Percentiles rank a stretch among this genome's conserved stretches.
phyloP scores from a whole-genome alignment of 371 early-diverging fungal genomes.

The Lichtheimia hyalospora region DNA sequence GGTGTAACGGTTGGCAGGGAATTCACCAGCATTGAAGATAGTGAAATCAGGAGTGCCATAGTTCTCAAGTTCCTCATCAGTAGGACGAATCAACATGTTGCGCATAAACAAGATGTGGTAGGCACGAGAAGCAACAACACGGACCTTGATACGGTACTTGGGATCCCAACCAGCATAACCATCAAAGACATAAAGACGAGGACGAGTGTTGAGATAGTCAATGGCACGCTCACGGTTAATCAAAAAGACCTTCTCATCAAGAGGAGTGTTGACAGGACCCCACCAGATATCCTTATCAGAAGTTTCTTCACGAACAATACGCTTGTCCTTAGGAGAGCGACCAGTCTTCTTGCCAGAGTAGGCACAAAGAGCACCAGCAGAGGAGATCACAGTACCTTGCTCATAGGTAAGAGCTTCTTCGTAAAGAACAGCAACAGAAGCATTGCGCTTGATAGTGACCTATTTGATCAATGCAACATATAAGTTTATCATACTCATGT shows the following conservation, averaged over 20 bases:
- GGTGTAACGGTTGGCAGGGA: constrained; percentile 96
- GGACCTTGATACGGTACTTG: constrained; percentile 93
- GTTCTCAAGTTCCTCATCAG: constrained; percentile 81
- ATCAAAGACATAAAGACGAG: constrained; percentile 94
- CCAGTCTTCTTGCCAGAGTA: constrained; percentile 91
- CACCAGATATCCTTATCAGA: constrained; percentile 92
- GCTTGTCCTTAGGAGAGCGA: constrained; percentile 91
- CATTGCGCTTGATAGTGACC: constrained; percentile 66
- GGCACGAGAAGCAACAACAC: constrained; percentile 93
- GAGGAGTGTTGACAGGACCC: constrained; percentile 95
- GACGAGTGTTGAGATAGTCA: constrained; percentile 96
- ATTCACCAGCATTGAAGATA: constrained; percentile 94
- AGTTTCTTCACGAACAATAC: constrained; percentile 89
- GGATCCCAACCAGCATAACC: constrained; percentile 96
- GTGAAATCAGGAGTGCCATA: constrained; percentile 97
- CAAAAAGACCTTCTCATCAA: constrained; percentile 86
- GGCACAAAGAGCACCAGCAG: constrained; percentile 89
- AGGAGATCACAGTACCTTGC: constrained; percentile 84
- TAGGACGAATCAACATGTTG: constrained; percentile 97
- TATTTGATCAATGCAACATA: constrained; percentile 3
- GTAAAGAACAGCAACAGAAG: constrained; percentile 84
- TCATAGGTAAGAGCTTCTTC: constrained; percentile 93
- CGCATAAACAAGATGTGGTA: constrained; percentile 97
- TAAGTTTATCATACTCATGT: not conserved
- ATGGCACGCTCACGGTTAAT: constrained; percentile 95